Evolutionary conservation across 352 stramenopile genomes (phyloP).

Genomic region (Blastocystis sp.): DNA sequence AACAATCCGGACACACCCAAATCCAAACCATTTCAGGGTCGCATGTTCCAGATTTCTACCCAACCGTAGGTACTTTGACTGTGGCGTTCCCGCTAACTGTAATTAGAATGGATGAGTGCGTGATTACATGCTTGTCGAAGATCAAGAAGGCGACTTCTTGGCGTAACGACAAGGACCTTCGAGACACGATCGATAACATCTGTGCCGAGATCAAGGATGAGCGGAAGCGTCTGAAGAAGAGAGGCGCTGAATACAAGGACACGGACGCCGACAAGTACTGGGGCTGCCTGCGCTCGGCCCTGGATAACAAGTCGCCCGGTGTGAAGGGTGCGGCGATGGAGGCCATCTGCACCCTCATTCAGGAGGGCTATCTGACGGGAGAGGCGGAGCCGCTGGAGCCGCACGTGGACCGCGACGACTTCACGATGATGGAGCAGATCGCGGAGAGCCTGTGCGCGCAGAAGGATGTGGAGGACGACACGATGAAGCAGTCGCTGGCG

Average conservation of each 20-base stretch:
- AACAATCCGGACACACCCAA: too few relatives aligned
- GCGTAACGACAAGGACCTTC: constrained; percentile 68
- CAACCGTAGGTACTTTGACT: too few relatives aligned
- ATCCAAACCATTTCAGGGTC: too few relatives aligned
- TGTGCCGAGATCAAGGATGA: constrained; percentile 51
- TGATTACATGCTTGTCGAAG: constrained; percentile 67
- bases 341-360: constrained; percentile 52
- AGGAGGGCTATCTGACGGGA: constrained; percentile 61
- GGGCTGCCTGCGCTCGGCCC: constrained; percentile 47
- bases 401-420: constrained; percentile 23
- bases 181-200: constrained; percentile 69
- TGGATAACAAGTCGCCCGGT: constrained; percentile 53
- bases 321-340: constrained; percentile 65
- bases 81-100: too few relatives aligned
- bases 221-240: constrained; percentile 64
- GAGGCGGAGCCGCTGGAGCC: constrained; percentile 54
- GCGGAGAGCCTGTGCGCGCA: constrained; percentile 44
- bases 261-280: constrained; percentile 69
- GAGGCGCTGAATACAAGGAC: constrained; percentile 63
- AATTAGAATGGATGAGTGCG: constrained; percentile 67
- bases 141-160: constrained; percentile 68
- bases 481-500: constrained; percentile 39
- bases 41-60: too few relatives aligned
- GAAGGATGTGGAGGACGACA: constrained; percentile 65
- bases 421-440: constrained; percentile 67